Evolutionary conservation across 192 early-diverging fungal genomes (phyloP).

Genomic region (Ambispora gerdemannii): DNA sequence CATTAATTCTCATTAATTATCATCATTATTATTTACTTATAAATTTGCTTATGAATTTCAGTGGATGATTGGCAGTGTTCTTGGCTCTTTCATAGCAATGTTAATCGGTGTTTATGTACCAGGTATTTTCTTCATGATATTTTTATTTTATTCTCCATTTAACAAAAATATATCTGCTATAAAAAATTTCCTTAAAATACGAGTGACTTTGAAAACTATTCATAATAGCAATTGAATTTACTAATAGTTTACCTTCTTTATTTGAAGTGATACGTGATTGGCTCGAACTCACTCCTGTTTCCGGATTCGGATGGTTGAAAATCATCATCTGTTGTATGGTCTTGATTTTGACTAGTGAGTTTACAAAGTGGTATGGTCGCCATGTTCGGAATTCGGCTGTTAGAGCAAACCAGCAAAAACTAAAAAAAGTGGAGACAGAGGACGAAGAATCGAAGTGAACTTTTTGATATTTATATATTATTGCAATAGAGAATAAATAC

Average conservation of each 20-base stretch:
- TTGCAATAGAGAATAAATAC: too few relatives aligned
- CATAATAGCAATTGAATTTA: neutral
- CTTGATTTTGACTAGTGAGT: conserved; percentile 57
- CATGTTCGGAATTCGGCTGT: neutral
- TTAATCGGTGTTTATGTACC: conserved; percentile 81
- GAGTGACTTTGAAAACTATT: neutral
- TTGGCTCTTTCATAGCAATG: conserved; percentile 66
- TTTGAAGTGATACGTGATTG: conserved; percentile 37
- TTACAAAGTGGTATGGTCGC: conserved; percentile 50
- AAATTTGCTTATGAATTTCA: conserved; percentile 24
- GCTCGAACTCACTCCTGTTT: conserved; percentile 56
- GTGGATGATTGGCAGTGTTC: conserved; percentile 77
- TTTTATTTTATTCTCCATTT: conserved; percentile 19
- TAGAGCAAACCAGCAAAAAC: too few relatives aligned
- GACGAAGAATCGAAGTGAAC: too few relatives aligned
- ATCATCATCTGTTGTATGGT: conserved; percentile 55
- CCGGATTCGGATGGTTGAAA: conserved; percentile 62
- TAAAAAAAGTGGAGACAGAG: too few relatives aligned
- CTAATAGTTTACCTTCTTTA: neutral
- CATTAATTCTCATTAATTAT: too few relatives aligned
- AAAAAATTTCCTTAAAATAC: neutral
- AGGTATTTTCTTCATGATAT: conserved; percentile 41
- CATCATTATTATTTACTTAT: too few relatives aligned
- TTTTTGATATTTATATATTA: too few relatives aligned
- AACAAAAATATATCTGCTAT: neutral